Conservation (phyloP, 257 asterid genomes). For the Solanum bulbocastanum region DNA sequence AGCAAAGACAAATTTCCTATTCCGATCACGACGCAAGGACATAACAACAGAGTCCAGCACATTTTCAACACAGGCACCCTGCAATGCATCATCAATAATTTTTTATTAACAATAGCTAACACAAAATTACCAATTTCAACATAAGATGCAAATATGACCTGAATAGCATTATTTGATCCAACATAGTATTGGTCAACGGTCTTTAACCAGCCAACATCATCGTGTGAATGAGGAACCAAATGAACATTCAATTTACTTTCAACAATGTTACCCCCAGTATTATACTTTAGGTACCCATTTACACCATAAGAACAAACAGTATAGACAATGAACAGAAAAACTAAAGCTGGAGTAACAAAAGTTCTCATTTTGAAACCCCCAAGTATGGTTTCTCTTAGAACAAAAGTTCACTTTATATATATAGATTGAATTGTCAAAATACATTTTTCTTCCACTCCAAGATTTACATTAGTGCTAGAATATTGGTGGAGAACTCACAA, state of each 20-base stretch:
- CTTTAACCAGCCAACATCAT: constrained; percentile 95
- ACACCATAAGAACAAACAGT: constrained; percentile 22
- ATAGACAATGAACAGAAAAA: constrained; percentile 16
- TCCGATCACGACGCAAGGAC: constrained; percentile 51
- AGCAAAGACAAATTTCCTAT: constrained; percentile 70
- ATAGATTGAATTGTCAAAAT: no score
- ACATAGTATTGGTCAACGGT: constrained; percentile 84
- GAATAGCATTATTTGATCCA: constrained; percentile 75
- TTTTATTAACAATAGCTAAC: background rate
- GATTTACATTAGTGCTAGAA: no score
- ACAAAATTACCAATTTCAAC: background rate
- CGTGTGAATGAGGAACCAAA: constrained; percentile 82
- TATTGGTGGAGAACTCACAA: no score
- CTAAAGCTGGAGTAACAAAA: constrained; percentile 5
- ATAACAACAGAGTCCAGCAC: constrained; percentile 62
- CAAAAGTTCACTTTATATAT: background rate
- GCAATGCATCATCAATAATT: constrained; percentile 8
- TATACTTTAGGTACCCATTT: constrained; percentile 30
- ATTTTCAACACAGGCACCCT: constrained; percentile 85
- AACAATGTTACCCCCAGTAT: constrained; percentile 51
- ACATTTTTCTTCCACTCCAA: no score
- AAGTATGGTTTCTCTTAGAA: background rate
- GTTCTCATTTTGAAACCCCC: constrained; percentile 17
- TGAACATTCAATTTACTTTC: constrained; percentile 77
- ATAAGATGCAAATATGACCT: constrained; percentile 20